phyloP scores from a whole-genome alignment of 148 eudicot species.

The Chenopodium album region DNA sequence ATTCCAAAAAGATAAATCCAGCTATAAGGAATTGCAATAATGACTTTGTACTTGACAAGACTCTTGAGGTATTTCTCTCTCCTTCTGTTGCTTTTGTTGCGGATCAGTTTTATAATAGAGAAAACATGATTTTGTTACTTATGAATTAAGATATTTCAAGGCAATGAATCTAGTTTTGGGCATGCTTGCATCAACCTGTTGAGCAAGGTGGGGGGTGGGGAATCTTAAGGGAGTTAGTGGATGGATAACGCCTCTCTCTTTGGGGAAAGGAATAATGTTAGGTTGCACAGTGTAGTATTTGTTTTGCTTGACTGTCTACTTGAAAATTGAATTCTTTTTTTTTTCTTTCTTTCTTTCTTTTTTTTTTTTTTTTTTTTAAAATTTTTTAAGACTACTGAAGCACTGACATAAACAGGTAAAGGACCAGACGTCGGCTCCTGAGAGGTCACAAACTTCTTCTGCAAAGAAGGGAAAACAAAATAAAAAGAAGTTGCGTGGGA shows the following conservation, averaged over 20 bases:
- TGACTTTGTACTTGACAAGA: conserved; percentile 33
- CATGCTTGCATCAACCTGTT: conserved; percentile 26
- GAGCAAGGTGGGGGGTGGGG: conserved; percentile 31
- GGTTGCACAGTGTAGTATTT: neutral
- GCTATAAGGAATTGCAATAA: conserved; percentile 37
- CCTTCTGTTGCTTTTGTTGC: conserved; percentile 6
- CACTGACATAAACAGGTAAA: conserved; percentile 48
- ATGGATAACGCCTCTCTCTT: conserved; percentile 27
- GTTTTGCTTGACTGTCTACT: neutral
- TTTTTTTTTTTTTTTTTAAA: neutral
- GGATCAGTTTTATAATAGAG: neutral
- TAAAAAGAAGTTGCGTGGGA: conserved; percentile 46
- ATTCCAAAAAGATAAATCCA: conserved; percentile 47
- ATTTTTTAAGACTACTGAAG: conserved; percentile 5
- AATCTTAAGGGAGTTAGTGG: conserved; percentile 32
- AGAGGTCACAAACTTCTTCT: conserved; percentile 41
- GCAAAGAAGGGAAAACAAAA: conserved; percentile 64
- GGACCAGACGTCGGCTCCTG: conserved; percentile 31
- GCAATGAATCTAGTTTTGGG: conserved; percentile 32
- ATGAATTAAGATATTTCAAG: conserved; percentile 46
- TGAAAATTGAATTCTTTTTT: neutral
- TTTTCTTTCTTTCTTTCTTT: too few species aligned
- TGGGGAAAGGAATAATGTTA: conserved; percentile 27
- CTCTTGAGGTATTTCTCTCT: conserved; percentile 46
- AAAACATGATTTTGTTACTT: conserved; percentile 25